phyloP scores from a whole-genome alignment of 2,329 filamentous ascomycete genomes.

The Fusarium sp. region DNA sequence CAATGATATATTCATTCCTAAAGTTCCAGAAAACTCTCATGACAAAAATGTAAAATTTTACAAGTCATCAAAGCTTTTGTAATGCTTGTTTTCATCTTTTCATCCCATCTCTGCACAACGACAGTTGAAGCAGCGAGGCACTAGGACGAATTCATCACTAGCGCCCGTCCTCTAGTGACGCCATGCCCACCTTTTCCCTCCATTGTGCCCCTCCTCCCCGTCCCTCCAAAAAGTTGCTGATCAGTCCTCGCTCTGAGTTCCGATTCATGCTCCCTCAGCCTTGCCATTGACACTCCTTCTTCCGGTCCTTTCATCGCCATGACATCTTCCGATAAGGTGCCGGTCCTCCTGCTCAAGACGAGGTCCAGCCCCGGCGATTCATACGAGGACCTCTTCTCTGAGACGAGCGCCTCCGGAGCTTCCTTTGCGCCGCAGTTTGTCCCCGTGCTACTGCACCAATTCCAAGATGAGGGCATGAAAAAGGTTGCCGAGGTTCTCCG shows the following conservation, averaged over 20 bases:
- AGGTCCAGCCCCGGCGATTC: constrained; percentile 73
- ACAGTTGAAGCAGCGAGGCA: background rate
- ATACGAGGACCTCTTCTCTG: constrained; percentile 72
- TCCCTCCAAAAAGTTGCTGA: background rate
- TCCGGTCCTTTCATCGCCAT: constrained; percentile 1
- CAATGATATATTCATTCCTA: no score
- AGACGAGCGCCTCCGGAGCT: constrained; percentile 47
- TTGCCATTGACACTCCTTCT: background rate
- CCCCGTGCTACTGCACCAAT: constrained; percentile 76
- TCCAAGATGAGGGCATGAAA: constrained; percentile 66
- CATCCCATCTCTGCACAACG: background rate
- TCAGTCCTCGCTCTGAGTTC: background rate
- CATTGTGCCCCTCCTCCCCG: background rate
- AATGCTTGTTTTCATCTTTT: background rate
- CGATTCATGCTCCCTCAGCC: background rate
- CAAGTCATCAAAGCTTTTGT: background rate
- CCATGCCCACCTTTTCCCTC: background rate
- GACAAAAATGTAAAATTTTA: background rate
- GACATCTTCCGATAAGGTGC: constrained; percentile 33
- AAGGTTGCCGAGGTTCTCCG: constrained; percentile 61
- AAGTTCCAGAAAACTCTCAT: background rate
- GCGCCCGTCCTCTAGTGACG: background rate
- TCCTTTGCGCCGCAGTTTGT: constrained; percentile 73
- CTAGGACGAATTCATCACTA: background rate
- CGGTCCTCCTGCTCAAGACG: constrained; percentile 79